Base-by-base conservation (phyloP, 2,329 filamentous ascomycete genomes). In the Periconia sp. region DNA sequence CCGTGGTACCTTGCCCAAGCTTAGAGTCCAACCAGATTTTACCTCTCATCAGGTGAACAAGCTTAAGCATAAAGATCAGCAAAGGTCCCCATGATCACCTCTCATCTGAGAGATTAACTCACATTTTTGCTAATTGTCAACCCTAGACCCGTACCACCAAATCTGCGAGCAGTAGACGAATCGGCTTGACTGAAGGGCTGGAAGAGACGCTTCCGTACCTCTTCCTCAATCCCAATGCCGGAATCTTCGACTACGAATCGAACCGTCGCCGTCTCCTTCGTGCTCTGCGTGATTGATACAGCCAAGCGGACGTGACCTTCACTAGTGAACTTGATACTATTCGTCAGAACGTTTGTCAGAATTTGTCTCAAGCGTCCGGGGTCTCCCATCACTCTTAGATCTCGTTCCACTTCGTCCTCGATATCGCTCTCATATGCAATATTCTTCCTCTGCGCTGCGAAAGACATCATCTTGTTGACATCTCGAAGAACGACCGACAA, bases 401-500 rank as follows among this genome's bases (percentile, higher is more conserved):
- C 83, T 22, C 78, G 77, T 36, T 81, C 79, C 6, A 88, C 80
- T 30, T 84, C 80, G 1, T 77, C 73, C 5, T 83, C 78, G 38
- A 89, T 81, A 32, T 86, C 80, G 19, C 80, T 83, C 26, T 81
- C 77, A 60, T 91, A 92, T 7, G 82, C 83, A 4, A 96, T 75
- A 29, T 88, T 87, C 61, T 95, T 89, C 22, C 88, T 82, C 57
- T 88, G 82, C 1, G 92, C 90, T 1, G 88, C 89, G 57, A 95
- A 95, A 29, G 87, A 84, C 54, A 95, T 81, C 89, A 95, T 94
- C 65, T 91, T 90, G 38, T 84, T 87, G 15, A 94, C 88, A 62
- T 95, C 90, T 33, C 85, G 79, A 5, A 92, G 81, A 10, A 90
- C 83, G 1, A 89, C 77, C 0, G 84, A 85, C 2, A 91, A 74